A percentile compares a stretch with the other conserved stretches of the same genome.
Conservation (phyloP, 2,329 filamentous ascomycete species). For the Helotiales sp. region DNA sequence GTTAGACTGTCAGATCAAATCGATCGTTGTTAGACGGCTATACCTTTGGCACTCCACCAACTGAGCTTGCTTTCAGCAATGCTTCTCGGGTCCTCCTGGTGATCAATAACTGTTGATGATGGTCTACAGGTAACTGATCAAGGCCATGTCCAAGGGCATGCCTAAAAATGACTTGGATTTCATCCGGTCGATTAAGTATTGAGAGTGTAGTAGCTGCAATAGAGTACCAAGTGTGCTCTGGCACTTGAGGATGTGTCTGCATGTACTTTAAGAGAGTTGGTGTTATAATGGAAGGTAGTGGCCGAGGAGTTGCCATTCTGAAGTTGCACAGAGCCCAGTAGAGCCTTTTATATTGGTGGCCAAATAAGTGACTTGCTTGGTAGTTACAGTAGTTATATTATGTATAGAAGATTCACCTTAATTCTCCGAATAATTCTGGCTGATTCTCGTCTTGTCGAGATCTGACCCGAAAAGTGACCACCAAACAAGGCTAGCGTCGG, state of each 20-base stretch:
- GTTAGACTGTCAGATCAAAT: background rate
- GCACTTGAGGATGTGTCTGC: conserved; percentile 49
- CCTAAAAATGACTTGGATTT: conserved; percentile 52
- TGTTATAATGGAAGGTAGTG: conserved; percentile 44
- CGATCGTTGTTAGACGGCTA: background rate
- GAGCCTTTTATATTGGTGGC: background rate
- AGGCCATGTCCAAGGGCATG: conserved; percentile 46
- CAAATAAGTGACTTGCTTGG: background rate
- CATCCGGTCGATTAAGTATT: conserved; percentile 54
- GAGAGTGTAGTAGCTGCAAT: conserved; percentile 53
- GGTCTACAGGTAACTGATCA: background rate
- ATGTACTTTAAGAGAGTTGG: conserved; percentile 50
- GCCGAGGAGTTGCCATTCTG: background rate
- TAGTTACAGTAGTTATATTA: too few relatives aligned
- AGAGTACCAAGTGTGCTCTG: conserved; percentile 55
- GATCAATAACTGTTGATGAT: conserved; percentile 46
- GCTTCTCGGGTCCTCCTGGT: conserved; percentile 54
- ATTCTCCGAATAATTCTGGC: background rate
- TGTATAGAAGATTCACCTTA: background rate
- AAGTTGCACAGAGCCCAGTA: background rate
- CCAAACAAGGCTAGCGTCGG: background rate
- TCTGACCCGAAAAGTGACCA: background rate
- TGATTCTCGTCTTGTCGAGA: background rate
- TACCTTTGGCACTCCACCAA: conserved; percentile 57
- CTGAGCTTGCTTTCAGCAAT: conserved; percentile 53